Evolutionary conservation across 2,329 filamentous ascomycete species (phyloP).

Genomic region (Nemania sp.): DNA sequence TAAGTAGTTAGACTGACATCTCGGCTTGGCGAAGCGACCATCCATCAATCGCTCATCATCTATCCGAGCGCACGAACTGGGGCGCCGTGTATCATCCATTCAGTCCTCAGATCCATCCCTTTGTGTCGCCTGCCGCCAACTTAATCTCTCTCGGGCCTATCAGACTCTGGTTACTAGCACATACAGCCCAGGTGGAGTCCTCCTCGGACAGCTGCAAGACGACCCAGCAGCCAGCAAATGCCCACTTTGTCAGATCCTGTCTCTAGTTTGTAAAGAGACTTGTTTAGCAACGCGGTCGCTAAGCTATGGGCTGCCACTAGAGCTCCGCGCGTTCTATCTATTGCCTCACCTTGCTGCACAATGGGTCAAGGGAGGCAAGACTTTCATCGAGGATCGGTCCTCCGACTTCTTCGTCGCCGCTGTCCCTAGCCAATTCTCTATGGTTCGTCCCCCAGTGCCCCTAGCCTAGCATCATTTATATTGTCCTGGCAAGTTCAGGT

Average conservation of each 20-base stretch:
- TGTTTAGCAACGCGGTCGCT: too few species aligned
- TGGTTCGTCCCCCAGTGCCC: neutral
- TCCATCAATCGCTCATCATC: neutral
- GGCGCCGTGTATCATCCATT: conserved; percentile 3
- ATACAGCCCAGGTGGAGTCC: neutral
- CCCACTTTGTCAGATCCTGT: conserved; percentile 5
- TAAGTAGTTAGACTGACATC: too few species aligned
- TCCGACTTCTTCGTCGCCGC: conserved; percentile 15
- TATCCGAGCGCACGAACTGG: neutral
- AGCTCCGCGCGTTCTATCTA: conserved; percentile 9
- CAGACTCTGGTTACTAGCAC: neutral
- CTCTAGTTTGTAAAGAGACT: conserved; percentile 3
- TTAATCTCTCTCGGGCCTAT: neutral
- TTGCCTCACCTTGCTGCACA: neutral
- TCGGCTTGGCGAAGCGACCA: too few species aligned
- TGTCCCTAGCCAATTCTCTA: conserved; percentile 3
- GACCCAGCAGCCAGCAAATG: neutral
- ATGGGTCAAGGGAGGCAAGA: neutral
- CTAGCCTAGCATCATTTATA: too few species aligned
- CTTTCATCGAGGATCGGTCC: neutral
- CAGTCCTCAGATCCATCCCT: neutral
- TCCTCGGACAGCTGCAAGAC: conserved; percentile 4
- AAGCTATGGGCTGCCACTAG: neutral
- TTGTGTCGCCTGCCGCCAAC: neutral
- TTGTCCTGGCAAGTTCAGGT: too few species aligned